Evolutionary conservation across 1,284 basidiomycete species (phyloP).

Genomic region (Vanrija pseudolonga): DNA sequence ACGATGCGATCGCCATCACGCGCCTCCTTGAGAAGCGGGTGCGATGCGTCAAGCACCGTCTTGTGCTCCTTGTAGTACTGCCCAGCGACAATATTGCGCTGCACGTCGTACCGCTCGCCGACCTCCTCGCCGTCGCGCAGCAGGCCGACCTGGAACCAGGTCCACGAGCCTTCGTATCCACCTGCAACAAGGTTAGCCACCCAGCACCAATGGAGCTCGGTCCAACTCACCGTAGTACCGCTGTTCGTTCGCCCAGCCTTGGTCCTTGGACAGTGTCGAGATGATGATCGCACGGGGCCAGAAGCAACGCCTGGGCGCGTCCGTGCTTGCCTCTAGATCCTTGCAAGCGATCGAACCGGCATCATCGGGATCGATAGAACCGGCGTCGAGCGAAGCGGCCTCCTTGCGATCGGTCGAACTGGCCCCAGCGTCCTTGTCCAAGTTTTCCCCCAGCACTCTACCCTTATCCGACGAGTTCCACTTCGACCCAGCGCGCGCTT

Average conservation of each 20-base stretch:
- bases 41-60: conserved; percentile 19
- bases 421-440: conserved; percentile 1
- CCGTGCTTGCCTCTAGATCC: neutral
- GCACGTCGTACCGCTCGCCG: conserved; percentile 23
- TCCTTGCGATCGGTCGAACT: too few relatives aligned
- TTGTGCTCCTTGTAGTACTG: conserved; percentile 37
- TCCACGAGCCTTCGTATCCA: conserved; percentile 34
- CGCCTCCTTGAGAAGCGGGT: conserved; percentile 24
- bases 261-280: conserved; percentile 36
- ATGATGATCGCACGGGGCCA: conserved; percentile 31
- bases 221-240: conserved; percentile 28
- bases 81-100: conserved; percentile 44
- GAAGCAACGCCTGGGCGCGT: neutral
- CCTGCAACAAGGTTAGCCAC: conserved; percentile 17
- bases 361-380: too few relatives aligned
- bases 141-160: conserved; percentile 42
- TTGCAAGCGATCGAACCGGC: too few relatives aligned
- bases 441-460: too few relatives aligned
- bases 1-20: conserved; percentile 36
- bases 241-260: conserved; percentile 33
- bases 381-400: too few relatives aligned
- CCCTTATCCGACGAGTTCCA: too few relatives aligned
- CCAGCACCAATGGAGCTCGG: too few relatives aligned
- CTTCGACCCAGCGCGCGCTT: too few relatives aligned
- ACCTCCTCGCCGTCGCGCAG: conserved; percentile 35